These are phyloP conservation scores for Petunia axillaris DNA, from an alignment of 257 asterid genomes.

Conservation along the genomic window DNA sequence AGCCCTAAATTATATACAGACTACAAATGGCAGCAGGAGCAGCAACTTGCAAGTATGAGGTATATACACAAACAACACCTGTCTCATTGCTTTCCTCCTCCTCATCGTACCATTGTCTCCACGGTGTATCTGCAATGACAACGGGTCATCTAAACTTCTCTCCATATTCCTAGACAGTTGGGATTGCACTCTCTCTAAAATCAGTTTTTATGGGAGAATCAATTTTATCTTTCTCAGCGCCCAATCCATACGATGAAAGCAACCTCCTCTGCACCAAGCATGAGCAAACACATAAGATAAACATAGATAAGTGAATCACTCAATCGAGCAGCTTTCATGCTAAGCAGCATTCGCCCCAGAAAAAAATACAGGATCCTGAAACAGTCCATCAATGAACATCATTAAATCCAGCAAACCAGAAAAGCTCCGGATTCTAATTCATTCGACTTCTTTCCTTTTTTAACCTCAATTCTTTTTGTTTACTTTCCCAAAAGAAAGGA, in stretches of 20 bases:
- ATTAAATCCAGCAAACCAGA: neutral
- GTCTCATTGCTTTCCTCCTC: neutral
- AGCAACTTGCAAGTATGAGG: neutral
- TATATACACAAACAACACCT: neutral
- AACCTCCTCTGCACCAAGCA: slow-evolving; percentile 61
- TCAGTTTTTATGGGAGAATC: slow-evolving; percentile 12
- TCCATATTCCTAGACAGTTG: slow-evolving; percentile 16
- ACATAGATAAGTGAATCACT: neutral
- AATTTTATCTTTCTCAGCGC: slow-evolving; percentile 30
- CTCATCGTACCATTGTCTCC: neutral
- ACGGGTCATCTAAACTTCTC: neutral
- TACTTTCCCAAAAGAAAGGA: neutral
- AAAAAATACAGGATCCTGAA: neutral
- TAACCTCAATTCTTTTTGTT: neutral
- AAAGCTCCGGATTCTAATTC: neutral
- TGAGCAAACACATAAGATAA: slow-evolving; percentile 11
- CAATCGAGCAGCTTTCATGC: neutral
- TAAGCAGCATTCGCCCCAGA: neutral
- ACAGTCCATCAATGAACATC: no score
- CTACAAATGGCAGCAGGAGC: neutral
- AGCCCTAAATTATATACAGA: neutral
- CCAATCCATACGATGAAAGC: slow-evolving; percentile 42
- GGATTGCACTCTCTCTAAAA: slow-evolving; percentile 30
- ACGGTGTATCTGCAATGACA: neutral
- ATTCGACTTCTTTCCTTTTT: neutral